Conservation (phyloP, 768 basidiomycete species). For the Tricholoma bakamatsutake region DNA sequence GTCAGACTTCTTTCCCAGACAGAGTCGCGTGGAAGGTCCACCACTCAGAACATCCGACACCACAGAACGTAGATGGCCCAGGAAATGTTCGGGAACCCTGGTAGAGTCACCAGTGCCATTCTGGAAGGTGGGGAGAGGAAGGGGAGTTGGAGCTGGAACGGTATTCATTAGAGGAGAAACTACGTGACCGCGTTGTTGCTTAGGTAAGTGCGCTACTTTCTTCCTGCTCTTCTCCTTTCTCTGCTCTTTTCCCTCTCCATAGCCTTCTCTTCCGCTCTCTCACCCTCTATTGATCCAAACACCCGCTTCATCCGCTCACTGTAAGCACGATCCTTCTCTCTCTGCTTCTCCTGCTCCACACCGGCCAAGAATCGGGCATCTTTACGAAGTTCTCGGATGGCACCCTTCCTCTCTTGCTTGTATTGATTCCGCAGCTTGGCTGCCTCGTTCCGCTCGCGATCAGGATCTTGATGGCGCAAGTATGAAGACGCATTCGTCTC, state of each 20-base stretch:
- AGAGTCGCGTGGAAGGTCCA: constrained; percentile 2
- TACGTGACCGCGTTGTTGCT: background rate
- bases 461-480: constrained; percentile 80
- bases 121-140: constrained; percentile 25
- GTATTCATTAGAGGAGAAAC: constrained; percentile 11
- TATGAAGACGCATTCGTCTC: constrained; percentile 71
- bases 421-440: constrained; percentile 82
- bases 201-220: constrained; percentile 38
- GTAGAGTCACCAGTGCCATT: constrained; percentile 26
- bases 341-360: constrained; percentile 79
- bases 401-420: constrained; percentile 96
- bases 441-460: constrained; percentile 83
- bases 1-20: constrained; percentile 28
- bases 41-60: constrained; percentile 23
- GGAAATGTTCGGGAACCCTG: constrained; percentile 36
- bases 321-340: constrained; percentile 80
- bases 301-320: constrained; percentile 80
- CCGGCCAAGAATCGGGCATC: constrained; percentile 89
- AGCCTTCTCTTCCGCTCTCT: constrained; percentile 92
- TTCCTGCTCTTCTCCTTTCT: constrained; percentile 72
- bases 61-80: constrained; percentile 32
- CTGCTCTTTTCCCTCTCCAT: constrained; percentile 79
- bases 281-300: constrained; percentile 70
- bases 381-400: constrained; percentile 92
- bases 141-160: constrained; percentile 20